Percentiles rank a stretch among this genome's conserved stretches.
Evolutionary conservation across 805 yeast genomes (phyloP).

Genomic region (Myxozyma nipponensis): DNA sequence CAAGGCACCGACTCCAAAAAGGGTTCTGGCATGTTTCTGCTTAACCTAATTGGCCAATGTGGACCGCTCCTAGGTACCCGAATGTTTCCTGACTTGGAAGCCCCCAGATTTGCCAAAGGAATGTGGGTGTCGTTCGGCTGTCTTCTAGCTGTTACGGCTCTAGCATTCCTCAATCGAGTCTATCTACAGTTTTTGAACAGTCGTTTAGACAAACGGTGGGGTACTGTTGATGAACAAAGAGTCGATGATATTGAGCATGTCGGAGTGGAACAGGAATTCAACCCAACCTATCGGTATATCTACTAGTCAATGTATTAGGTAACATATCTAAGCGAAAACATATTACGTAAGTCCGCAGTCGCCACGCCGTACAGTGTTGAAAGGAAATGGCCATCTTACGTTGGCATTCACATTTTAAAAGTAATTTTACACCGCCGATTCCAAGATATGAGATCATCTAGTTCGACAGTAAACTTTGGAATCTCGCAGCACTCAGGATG

Average conservation of each 20-base stretch:
- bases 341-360: too few species aligned
- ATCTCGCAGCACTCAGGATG: too few species aligned
- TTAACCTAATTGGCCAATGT: conserved; percentile 30
- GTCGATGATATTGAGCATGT: conserved; percentile 3
- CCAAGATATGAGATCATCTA: too few species aligned
- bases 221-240: not conserved
- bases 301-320: too few species aligned
- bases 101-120: conserved; percentile 28
- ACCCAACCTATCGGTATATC: conserved; percentile 4
- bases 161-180: conserved; percentile 8
- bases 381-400: too few species aligned
- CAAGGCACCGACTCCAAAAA: conserved; percentile 30
- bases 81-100: conserved; percentile 26
- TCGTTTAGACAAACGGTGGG: conserved; percentile 2
- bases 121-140: conserved; percentile 29
- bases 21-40: conserved; percentile 28
- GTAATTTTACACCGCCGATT: too few species aligned
- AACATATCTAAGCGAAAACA: too few species aligned
- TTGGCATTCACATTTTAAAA: too few species aligned
- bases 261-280: conserved; percentile 3
- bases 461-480: too few species aligned
- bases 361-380: too few species aligned
- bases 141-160: conserved; percentile 13
- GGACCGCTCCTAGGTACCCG: conserved; percentile 32
- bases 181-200: conserved; percentile 1